Base-by-base conservation (phyloP, 805 yeast species). In the Soucietia sequanensis region DNA sequence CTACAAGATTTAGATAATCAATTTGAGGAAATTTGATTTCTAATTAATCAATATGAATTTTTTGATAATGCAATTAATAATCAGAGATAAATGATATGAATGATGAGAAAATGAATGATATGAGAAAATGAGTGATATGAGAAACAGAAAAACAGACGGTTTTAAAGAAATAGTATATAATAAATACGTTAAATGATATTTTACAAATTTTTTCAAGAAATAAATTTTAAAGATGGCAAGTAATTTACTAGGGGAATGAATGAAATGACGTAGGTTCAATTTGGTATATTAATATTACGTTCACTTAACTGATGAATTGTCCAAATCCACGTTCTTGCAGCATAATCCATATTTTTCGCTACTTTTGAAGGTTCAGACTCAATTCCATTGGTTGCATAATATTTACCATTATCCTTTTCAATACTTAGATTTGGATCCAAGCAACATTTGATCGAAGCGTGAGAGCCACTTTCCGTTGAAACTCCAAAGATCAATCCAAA, bases 251-350 rank as follows among this genome's bases (percentile, higher is more conserved):
- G n/a, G 12, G 27, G 12, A 24, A 16, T 24, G 14, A 24, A 24
- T 24, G 27, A n/a, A 21, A 21, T 10, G n/a, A n/a, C n/a, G n/a
- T n/a, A n/a, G n/a, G 27, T 13, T 7, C 15, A 25, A 21, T 42
- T 43, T 15, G 60, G 52, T 18, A 65, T 50, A 22, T 48, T 44
- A 26, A 65, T 56, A 15, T 62, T 55, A 21, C 85, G 66, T 40
- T 76, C 71, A 29, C 73, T 63, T 33, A 85, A 54, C 51, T 81
- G 74, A 28, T 68, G 72, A 2, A 77, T 72, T 0, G 91, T 81
- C 95, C 95, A 85, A 10, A 80, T 77, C 90, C 95, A 86, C 23
- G 83, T 79, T 29, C 78, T 64, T 4, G 81, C 80, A 1, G 85
- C 84, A 45, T 75, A 76, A 36, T 78, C 77, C 56, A 73, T 56